A percentile compares a stretch with the other conserved stretches of the same genome.
Evolutionary conservation across 345 rosid species (phyloP).

Genomic region (Hypericum androsaemum): DNA sequence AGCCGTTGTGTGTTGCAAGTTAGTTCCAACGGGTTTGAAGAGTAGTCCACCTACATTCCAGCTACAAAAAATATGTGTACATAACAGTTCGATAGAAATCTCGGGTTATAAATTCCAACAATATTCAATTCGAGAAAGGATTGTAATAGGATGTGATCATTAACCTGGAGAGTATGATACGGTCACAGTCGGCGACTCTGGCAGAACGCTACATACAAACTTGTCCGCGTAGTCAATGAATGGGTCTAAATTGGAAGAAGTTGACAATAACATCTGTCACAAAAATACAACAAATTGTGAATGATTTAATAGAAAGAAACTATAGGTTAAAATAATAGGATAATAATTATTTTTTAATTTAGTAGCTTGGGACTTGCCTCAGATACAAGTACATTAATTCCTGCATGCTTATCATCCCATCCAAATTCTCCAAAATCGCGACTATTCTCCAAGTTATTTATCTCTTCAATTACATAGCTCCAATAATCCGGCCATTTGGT

Average conservation of each 20-base stretch:
- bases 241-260: constrained; percentile 5
- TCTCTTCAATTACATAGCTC: constrained; percentile 27
- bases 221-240: constrained; percentile 29
- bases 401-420: constrained; percentile 21
- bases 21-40: constrained; percentile 21
- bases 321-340: background rate
- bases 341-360: background rate
- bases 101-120: background rate
- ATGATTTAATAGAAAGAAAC: background rate
- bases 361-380: background rate
- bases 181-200: constrained; percentile 39
- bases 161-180: constrained; percentile 43
- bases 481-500: constrained; percentile 30
- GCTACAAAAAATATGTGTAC: too few relatives aligned
- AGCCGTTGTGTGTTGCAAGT: constrained; percentile 16
- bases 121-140: background rate
- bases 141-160: too few relatives aligned
- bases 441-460: constrained; percentile 15
- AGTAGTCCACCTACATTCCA: constrained; percentile 34
- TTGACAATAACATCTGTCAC: constrained; percentile 15
- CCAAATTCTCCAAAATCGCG: constrained; percentile 23
- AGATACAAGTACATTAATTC: constrained; percentile 17
- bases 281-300: background rate
- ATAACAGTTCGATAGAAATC: background rate
- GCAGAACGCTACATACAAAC: constrained; percentile 34